Base-by-base conservation (phyloP, 148 eudicot species). In the Camellia granthamiana region DNA sequence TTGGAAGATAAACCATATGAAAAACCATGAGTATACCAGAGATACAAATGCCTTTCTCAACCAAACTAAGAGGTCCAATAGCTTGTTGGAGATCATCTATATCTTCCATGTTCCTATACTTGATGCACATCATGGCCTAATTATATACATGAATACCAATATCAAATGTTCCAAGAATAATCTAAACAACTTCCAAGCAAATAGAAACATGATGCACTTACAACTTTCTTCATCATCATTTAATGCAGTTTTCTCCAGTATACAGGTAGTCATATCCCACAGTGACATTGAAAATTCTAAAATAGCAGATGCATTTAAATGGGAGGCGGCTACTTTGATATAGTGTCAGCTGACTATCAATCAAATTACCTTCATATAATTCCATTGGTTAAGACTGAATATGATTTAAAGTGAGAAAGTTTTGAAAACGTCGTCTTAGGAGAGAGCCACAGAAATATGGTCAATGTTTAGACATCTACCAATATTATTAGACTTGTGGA, bases 231-330 rank as follows among this genome's bases (percentile, higher is more conserved):
- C 91, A 75, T 88, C 91, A 81, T 86, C 83, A 83, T 88, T 85
- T 54, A 89, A 80, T 61, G 85, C 86, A 75, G 92, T 90, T 91
- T 91, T 95, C 89, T 91, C 95, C 85, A 81, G 59, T 58, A 95
- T 88, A 88, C 97, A 93, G 75, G 81, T 83, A 72, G 97, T 97
- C 96, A 95, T 91, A 79, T 93, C 99, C 67, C 85, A 82, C 72
- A 95, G 82, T 77, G 99, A 95, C 90, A 92, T 97, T 0, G 97
- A 90, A 85, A 95, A 95, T 85, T 95, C 99, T 95, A 91, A 79
- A 90, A 87, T 51, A 8, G 43, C 65, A 81, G 16, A 81, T 65
- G 66, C 77, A 76, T 58, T 85, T 64, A 85, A 79, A 8, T 69
- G 42, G 14, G 61, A 56, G 12, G 38, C 38, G 1, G 23, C 15